phyloP scores from a whole-genome alignment of 768 basidiomycete genomes.

The Lactarius quietus region DNA sequence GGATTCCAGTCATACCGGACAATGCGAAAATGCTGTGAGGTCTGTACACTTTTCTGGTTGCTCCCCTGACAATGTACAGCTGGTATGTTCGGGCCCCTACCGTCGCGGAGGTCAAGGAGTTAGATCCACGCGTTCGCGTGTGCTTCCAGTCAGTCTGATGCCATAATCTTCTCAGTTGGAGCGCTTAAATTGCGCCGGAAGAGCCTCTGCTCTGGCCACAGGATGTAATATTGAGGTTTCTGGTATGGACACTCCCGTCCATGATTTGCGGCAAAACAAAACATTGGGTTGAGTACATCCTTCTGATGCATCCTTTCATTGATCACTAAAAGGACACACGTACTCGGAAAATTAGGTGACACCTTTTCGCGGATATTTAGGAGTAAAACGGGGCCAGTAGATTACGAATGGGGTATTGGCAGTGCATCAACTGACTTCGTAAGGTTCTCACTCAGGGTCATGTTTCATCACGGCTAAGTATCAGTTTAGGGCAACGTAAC shows the following conservation, averaged over 20 bases:
- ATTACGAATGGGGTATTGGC: slow-evolving; percentile 63
- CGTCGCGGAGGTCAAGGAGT: slow-evolving; percentile 53
- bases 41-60: neutral
- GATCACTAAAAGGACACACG: neutral
- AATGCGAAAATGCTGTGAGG: slow-evolving; percentile 67
- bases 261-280: slow-evolving; percentile 67
- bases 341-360: slow-evolving; percentile 40
- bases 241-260: slow-evolving; percentile 33
- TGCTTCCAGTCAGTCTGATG: slow-evolving; percentile 63
- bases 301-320: neutral
- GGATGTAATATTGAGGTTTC: slow-evolving; percentile 52
- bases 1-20: slow-evolving; percentile 69
- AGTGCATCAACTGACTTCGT: slow-evolving; percentile 84
- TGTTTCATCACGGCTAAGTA: neutral
- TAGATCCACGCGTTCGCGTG: slow-evolving; percentile 55
- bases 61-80: slow-evolving; percentile 33
- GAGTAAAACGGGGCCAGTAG: slow-evolving; percentile 58
- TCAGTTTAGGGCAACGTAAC: slow-evolving; percentile 62
- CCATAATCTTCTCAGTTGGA: neutral
- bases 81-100: slow-evolving; percentile 75
- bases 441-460: slow-evolving; percentile 32
- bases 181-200: slow-evolving; percentile 29
- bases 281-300: slow-evolving; percentile 45
- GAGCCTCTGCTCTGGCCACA: slow-evolving; percentile 66
- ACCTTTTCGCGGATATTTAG: slow-evolving; percentile 61